Percentiles rank a stretch among this genome's conserved stretches.
Conservation (phyloP, 352 stramenopile species). For the Lagenidium sp. region DNA sequence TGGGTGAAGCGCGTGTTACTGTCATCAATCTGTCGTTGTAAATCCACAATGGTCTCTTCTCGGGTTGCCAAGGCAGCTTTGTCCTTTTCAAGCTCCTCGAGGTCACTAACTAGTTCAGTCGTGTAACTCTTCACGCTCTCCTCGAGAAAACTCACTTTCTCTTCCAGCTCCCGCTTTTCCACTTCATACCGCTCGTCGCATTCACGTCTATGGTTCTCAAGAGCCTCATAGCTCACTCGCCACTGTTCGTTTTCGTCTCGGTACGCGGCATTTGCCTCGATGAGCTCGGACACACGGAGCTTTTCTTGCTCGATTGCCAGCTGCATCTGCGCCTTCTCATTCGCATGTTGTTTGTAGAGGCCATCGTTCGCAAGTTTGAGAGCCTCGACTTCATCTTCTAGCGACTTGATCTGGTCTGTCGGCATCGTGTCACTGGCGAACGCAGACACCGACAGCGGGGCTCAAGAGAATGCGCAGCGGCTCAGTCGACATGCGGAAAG, state of each 20-base stretch:
- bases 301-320: slow-evolving; percentile 60
- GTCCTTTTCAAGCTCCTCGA: slow-evolving; percentile 46
- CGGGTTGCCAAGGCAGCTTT: slow-evolving; percentile 17
- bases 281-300: slow-evolving; percentile 27
- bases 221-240: slow-evolving; percentile 42
- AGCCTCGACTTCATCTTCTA: slow-evolving; percentile 43
- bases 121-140: slow-evolving; percentile 40
- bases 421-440: slow-evolving; percentile 11
- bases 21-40: slow-evolving; percentile 48
- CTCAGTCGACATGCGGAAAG: too few species aligned
- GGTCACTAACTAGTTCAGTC: slow-evolving; percentile 31
- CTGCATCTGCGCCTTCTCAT: slow-evolving; percentile 76
- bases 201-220: slow-evolving; percentile 38
- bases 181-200: slow-evolving; percentile 33
- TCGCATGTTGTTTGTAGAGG: slow-evolving; percentile 53
- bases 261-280: slow-evolving; percentile 28
- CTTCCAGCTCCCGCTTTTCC: slow-evolving; percentile 37
- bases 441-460: too few species aligned
- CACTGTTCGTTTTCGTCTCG: slow-evolving; percentile 52
- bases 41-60: slow-evolving; percentile 28
- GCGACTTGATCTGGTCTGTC: slow-evolving; percentile 18
- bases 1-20: slow-evolving; percentile 43
- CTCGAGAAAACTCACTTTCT: slow-evolving; percentile 36
- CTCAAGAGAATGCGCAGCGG: too few species aligned
- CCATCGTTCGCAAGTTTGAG: slow-evolving; percentile 47